Base-by-base conservation (phyloP, 2,329 filamentous ascomycete species). In the Taxawa tesnikishii region DNA sequence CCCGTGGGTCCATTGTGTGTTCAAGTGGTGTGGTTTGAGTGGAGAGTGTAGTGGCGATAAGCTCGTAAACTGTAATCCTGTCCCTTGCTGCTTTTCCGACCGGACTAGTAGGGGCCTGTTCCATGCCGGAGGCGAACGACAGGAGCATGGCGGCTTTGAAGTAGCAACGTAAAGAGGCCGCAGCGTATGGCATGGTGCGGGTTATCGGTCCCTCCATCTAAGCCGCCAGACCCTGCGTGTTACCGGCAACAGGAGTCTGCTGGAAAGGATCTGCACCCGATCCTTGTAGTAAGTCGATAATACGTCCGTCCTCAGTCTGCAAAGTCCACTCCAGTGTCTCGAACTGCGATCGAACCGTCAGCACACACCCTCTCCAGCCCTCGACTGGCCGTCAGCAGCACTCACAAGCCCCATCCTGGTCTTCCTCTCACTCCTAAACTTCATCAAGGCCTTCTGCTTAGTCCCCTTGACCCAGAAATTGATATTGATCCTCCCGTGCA, bases 241-340 rank as follows among this genome's bases (percentile, higher is more conserved):
- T 24, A 17, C 21, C 28, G 14, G 34, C 37, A 27, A 38, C 34
- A 12, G 37, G 37, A 3, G 38, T 36, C 34, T 48, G 42, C 27
- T 38, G 37, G 52, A 90, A 85, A 26, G 83, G 81, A 63, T 90
- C 61, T 30, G 54, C 48, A 67, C 37, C 51, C 26, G 60, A 64
- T 4, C 69, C 73, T 44, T 82, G 75, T 40, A 94, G 66, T 54
- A 98, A 58, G 50, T 92, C 79, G 43, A 94, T 69, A 43, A 79
- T 73, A 31, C 64, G 64, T 26, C 73, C 73, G 47, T 75, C 71
- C 39, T 70, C 65, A 40, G 73, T 75, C 53, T 78, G 74, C 46
- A 98, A 62, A 51, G 79, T 90, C 87, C 88, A 98, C 64, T 87
- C 82, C 36, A 78, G 72, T 21, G 90, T 98, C 62, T 84, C 77